phyloP scores from a whole-genome alignment of 2,329 filamentous ascomycete species.

The Pseudogymnoascus pannorum region DNA sequence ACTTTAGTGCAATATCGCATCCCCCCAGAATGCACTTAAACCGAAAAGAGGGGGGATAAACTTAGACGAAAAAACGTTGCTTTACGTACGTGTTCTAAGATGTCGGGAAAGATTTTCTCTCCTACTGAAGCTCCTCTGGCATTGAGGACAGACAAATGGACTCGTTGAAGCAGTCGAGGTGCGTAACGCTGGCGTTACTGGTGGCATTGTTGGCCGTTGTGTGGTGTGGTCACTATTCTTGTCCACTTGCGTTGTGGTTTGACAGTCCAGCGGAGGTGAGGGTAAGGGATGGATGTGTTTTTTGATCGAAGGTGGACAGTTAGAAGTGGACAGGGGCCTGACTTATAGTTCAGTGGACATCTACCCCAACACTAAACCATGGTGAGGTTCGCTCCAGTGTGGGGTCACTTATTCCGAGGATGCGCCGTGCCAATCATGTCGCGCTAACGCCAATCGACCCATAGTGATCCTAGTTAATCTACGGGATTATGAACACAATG shows the following conservation, averaged over 20 bases:
- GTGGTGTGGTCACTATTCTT: background rate
- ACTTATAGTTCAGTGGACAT: background rate
- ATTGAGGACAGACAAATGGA: constrained; percentile 17
- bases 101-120: constrained; percentile 23
- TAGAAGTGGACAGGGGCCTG: background rate
- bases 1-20: background rate
- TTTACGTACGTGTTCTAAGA: constrained; percentile 19
- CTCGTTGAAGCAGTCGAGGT: background rate
- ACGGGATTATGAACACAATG: background rate
- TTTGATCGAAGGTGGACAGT: background rate
- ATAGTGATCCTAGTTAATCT: background rate
- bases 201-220: background rate
- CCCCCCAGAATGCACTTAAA: constrained; percentile 14
- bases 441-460: background rate
- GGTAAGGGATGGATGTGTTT: background rate
- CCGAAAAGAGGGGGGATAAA: background rate
- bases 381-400: background rate
- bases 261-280: background rate
- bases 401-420: background rate
- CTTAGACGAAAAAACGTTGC: background rate
- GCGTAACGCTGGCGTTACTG: background rate
- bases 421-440: background rate
- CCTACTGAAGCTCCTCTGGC: constrained; percentile 20
- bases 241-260: background rate
- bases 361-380: background rate